These are phyloP conservation scores for Trichophyton simii DNA, from an alignment of 2,329 filamentous ascomycete species.

Conservation along the genomic window DNA sequence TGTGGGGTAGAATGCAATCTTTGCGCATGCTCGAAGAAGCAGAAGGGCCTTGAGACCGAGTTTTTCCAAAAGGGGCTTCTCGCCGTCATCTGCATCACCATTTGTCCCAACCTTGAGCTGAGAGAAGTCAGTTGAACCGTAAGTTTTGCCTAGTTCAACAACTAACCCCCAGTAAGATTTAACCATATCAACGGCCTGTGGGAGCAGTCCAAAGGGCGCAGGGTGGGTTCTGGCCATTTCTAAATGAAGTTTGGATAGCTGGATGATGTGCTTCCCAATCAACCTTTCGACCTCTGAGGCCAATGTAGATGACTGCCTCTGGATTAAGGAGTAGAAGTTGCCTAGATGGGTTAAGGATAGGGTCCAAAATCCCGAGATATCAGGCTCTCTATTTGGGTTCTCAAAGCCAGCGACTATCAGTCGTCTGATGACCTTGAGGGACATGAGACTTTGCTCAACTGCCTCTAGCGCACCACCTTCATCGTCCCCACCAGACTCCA, in stretches of 20 bases:
- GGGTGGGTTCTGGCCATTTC: constrained; percentile 71
- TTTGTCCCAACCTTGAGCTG: constrained; percentile 31
- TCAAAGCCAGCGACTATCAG: constrained; percentile 74
- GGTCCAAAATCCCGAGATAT: constrained; percentile 69
- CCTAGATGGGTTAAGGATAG: constrained; percentile 65
- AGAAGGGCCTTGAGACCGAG: constrained; percentile 73
- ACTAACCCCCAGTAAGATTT: constrained; percentile 78
- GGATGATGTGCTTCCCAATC: constrained; percentile 75
- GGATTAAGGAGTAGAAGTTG: constrained; percentile 56
- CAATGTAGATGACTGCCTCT: constrained; percentile 43
- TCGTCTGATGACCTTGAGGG: constrained; percentile 68
- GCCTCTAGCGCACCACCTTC: constrained; percentile 48
- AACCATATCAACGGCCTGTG: constrained; percentile 64
- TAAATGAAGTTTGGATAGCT: constrained; percentile 83
- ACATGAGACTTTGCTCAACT: constrained; percentile 64
- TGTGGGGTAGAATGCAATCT: constrained; percentile 68
- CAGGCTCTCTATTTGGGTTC: constrained; percentile 62
- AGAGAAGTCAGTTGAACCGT: constrained; percentile 17
- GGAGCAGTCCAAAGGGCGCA: constrained; percentile 69
- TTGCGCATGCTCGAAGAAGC: constrained; percentile 67
- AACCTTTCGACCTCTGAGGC: constrained; percentile 43
- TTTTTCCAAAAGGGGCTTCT: constrained; percentile 55
- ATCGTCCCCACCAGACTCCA: constrained; percentile 47
- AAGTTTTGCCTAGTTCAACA: constrained; percentile 62
- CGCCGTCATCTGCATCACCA: constrained; percentile 37